Evolutionary conservation across 2,329 filamentous ascomycete genomes (phyloP).

Genomic region (Madurella mycetomatis): DNA sequence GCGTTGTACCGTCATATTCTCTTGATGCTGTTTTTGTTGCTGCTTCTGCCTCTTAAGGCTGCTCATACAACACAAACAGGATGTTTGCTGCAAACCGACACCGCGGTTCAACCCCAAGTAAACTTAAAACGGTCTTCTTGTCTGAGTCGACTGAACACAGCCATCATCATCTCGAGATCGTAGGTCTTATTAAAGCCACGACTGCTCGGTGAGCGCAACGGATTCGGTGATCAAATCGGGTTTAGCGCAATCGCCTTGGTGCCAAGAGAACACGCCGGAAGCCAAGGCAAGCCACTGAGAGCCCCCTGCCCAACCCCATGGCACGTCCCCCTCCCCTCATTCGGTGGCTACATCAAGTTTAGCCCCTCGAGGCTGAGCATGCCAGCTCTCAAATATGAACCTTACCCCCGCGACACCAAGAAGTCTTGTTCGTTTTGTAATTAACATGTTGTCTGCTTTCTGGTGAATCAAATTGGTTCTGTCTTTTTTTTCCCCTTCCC

Average conservation of each 20-base stretch:
- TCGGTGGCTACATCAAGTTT: constrained; percentile 27
- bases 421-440: not conserved
- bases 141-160: not conserved
- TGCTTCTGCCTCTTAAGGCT: not conserved
- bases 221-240: constrained; percentile 11
- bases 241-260: constrained; percentile 1
- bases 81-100: not conserved
- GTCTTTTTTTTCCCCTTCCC: not conserved
- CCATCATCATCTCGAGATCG: not conserved
- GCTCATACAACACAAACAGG: not conserved
- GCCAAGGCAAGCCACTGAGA: not conserved
- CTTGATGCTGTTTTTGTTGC: not conserved
- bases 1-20: too few relatives aligned
- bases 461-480: not conserved
- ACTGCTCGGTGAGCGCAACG: not conserved
- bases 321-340: not conserved
- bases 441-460: not conserved
- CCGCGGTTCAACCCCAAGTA: not conserved
- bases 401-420: constrained; percentile 3
- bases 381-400: constrained; percentile 5
- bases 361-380: constrained; percentile 21
- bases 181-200: not conserved
- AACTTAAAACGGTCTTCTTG: not conserved
- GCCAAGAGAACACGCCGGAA: not conserved
- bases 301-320: not conserved